Evolutionary conservation across 306 rosid species (phyloP).

Genomic region (Lathyrus aphaca): DNA sequence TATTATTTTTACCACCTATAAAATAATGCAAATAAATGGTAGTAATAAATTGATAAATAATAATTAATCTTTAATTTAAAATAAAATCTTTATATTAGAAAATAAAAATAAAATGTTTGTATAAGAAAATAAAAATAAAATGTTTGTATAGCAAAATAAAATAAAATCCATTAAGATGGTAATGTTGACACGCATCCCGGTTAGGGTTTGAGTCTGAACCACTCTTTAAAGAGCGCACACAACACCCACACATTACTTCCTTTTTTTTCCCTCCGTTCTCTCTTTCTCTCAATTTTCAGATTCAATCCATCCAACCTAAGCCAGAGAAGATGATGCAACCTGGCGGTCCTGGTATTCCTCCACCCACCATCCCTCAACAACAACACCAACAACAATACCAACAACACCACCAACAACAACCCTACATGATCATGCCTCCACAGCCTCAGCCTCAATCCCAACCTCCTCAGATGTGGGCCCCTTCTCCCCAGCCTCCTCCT

Average conservation of each 20-base stretch:
- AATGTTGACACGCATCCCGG: constrained; percentile 32
- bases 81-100: too few species aligned
- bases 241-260: not conserved
- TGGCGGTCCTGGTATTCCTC: constrained; percentile 65
- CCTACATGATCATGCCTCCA: constrained; percentile 92
- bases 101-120: not conserved
- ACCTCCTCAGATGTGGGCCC: constrained; percentile 70
- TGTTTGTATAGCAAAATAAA: too few species aligned
- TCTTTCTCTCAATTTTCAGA: constrained; percentile 16
- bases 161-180: not conserved
- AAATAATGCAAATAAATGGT: too few species aligned
- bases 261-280: constrained; percentile 18
- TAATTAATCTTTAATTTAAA: too few species aligned
- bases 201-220: constrained; percentile 46
- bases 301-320: constrained; percentile 4
- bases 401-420: constrained; percentile 37
- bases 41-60: too few species aligned
- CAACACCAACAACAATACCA: constrained; percentile 56
- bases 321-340: constrained; percentile 72
- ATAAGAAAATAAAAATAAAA: not conserved
- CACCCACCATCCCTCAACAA: constrained; percentile 59
- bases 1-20: too few species aligned
- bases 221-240: constrained; percentile 35
- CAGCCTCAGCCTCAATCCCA: constrained; percentile 67
- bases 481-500: constrained; percentile 45